A percentile compares a stretch with the other conserved stretches of the same genome.
phyloP scores from a whole-genome alignment of 495 filamentous ascomycete genomes.

The Penicillium goetzii region DNA sequence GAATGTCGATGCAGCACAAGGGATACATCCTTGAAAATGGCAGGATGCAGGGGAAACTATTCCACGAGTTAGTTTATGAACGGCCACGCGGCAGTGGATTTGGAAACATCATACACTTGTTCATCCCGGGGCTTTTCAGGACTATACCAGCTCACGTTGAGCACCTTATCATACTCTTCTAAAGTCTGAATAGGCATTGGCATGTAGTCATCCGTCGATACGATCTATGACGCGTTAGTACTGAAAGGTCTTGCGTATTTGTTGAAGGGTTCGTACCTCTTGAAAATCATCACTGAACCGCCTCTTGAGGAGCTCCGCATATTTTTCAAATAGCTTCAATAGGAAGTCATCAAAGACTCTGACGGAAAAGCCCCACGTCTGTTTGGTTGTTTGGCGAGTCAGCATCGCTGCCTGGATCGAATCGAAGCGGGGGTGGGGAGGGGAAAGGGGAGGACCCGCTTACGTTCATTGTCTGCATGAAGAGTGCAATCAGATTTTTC shows the following conservation, averaged over 20 bases:
- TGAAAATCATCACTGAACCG: conserved; percentile 92
- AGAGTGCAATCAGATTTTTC: conserved; percentile 87
- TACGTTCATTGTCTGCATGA: conserved; percentile 96
- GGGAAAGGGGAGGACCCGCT: background rate
- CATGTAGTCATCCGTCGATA: conserved; percentile 98
- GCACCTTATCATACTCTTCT: conserved; percentile 95
- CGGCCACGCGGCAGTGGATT: background rate
- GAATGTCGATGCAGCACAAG: conserved; percentile 94
- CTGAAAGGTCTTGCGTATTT: background rate
- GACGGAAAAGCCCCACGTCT: conserved; percentile 92
- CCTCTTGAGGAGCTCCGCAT: conserved; percentile 86
- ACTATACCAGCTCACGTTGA: conserved; percentile 90
- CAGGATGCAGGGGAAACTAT: conserved; percentile 84
- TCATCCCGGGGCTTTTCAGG: conserved; percentile 77
- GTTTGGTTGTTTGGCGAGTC: background rate
- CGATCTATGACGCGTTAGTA: conserved; percentile 61
- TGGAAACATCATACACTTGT: conserved; percentile 61
- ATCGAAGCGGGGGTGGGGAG: background rate
- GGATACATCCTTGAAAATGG: conserved; percentile 99
- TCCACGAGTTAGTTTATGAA: conserved; percentile 17
- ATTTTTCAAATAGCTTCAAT: conserved; percentile 86
- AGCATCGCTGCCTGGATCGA: background rate
- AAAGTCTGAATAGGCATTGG: conserved; percentile 89
- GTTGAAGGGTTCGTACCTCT: conserved; percentile 57
- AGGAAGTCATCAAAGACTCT: conserved; percentile 78